Conservation (phyloP, 768 basidiomycete genomes). For the Amanita molliuscula region DNA sequence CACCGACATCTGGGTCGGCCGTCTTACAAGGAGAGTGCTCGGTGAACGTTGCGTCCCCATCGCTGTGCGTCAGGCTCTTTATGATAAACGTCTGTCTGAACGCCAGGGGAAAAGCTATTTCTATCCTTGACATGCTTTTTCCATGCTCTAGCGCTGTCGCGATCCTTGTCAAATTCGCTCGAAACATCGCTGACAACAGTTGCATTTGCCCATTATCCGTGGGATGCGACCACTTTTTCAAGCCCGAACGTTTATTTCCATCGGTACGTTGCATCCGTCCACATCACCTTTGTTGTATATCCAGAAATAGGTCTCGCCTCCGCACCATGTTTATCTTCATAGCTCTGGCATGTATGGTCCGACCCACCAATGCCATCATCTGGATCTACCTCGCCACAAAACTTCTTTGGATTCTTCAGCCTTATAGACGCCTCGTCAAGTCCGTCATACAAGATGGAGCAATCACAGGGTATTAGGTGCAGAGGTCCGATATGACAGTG, state of each 20-base stretch:
- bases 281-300: slow-evolving; percentile 7
- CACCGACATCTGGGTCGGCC: slow-evolving; percentile 68
- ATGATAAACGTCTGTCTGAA: not conserved
- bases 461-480: slow-evolving; percentile 34
- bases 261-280: slow-evolving; percentile 16
- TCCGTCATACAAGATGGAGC: slow-evolving; percentile 28
- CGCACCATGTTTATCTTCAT: slow-evolving; percentile 43
- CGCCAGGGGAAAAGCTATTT: slow-evolving; percentile 40
- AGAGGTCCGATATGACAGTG: not conserved
- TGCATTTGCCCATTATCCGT: slow-evolving; percentile 73
- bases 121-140: slow-evolving; percentile 84
- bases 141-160: slow-evolving; percentile 71
- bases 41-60: slow-evolving; percentile 47
- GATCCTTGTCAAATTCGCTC: slow-evolving; percentile 87
- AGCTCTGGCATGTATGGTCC: slow-evolving; percentile 67
- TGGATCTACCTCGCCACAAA: slow-evolving; percentile 65
- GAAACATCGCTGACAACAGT: slow-evolving; percentile 80
- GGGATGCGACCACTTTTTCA: slow-evolving; percentile 34
- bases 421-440: slow-evolving; percentile 18
- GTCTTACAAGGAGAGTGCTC: slow-evolving; percentile 46
- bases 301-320: slow-evolving; percentile 19
- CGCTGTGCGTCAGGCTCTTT: slow-evolving; percentile 42
- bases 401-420: slow-evolving; percentile 44
- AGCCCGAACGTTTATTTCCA: slow-evolving; percentile 30
- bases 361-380: slow-evolving; percentile 84